A percentile compares a stretch with the other conserved stretches of the same genome.
phyloP scores from a whole-genome alignment of 345 rosid genomes.

The Murraya koenigii region DNA sequence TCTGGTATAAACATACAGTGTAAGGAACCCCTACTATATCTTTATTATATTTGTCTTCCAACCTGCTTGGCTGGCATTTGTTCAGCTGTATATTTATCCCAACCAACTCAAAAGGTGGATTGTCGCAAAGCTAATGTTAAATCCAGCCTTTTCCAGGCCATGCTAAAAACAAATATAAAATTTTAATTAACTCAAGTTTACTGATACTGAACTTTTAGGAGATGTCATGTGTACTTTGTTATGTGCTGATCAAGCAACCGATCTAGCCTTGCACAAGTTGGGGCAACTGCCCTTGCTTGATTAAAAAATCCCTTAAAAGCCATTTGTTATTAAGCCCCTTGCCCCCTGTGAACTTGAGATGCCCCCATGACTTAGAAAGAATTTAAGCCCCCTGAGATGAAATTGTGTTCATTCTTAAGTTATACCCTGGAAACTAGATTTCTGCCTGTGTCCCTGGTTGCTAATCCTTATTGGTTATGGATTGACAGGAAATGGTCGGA shows the following conservation, averaged over 20 bases:
- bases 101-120: neutral
- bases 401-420: too few species aligned
- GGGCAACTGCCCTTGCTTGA: too few species aligned
- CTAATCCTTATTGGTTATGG: neutral
- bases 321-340: too few species aligned
- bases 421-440: too few species aligned
- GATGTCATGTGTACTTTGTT: neutral
- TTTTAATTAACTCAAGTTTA: neutral
- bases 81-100: neutral
- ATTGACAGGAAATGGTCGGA: constrained; percentile 38
- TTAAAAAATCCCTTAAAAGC: too few species aligned
- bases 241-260: neutral
- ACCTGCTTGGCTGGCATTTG: neutral
- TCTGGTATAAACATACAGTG: neutral
- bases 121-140: neutral
- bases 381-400: too few species aligned
- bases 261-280: too few species aligned
- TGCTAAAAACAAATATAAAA: neutral
- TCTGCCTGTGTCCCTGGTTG: too few species aligned
- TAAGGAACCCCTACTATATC: neutral
- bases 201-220: neutral
- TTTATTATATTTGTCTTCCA: neutral
- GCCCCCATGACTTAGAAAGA: too few species aligned
- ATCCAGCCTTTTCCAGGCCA: neutral
- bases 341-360: too few species aligned